These are phyloP conservation scores for Mycena vitilis DNA, from an alignment of 768 basidiomycete species.

Conservation along the genomic window DNA sequence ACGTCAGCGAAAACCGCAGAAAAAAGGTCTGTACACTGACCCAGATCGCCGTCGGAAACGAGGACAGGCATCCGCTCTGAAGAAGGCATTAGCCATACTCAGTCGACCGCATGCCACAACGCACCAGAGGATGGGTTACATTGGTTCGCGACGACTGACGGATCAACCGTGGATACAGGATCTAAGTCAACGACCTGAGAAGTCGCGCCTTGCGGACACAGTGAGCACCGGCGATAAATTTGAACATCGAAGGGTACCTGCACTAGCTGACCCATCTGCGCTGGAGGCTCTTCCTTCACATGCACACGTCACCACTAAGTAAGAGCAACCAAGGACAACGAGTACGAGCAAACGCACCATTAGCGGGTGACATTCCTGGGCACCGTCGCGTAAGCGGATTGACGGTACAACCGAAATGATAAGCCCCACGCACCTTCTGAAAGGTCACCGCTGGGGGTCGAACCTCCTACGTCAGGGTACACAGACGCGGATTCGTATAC, in stretches of 20 bases:
- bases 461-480: not conserved
- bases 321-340: no score
- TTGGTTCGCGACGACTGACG: not conserved
- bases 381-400: not conserved
- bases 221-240: not conserved
- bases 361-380: no score
- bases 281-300: not conserved
- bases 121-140: not conserved
- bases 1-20: not conserved
- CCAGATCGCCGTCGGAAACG: not conserved
- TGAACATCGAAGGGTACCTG: not conserved
- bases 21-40: not conserved
- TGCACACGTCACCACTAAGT: not conserved
- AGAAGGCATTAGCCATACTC: not conserved
- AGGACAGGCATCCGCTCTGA: constrained; percentile 5
- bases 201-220: not conserved
- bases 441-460: not conserved
- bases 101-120: not conserved
- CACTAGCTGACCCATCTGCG: not conserved
- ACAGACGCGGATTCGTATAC: not conserved
- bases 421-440: not conserved
- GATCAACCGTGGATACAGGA: not conserved
- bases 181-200: not conserved
- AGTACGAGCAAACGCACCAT: no score
- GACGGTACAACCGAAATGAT: not conserved